These are phyloP conservation scores for Penicillium brasilianum DNA, from an alignment of 2,329 filamentous ascomycete genomes.

Conservation along the genomic window DNA sequence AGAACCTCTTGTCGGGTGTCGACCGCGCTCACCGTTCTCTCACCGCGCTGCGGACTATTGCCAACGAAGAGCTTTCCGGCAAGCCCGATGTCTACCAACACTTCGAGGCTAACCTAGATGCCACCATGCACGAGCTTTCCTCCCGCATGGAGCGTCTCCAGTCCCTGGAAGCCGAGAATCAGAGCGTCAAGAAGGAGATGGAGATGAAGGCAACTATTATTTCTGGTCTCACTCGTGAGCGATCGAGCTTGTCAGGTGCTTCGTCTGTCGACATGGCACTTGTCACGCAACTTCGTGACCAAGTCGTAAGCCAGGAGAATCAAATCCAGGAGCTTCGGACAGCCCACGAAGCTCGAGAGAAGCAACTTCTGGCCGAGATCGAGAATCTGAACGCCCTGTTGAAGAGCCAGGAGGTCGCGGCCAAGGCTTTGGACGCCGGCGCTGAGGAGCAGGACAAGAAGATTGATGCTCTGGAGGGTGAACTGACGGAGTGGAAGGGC, in stretches of 20 bases:
- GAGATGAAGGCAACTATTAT: slow-evolving; percentile 97
- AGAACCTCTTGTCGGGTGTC: slow-evolving; percentile 77
- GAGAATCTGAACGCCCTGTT: slow-evolving; percentile 67
- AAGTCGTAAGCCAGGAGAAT: slow-evolving; percentile 84
- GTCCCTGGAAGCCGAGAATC: slow-evolving; percentile 82
- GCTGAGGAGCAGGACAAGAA: slow-evolving; percentile 58
- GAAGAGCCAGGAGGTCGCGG: slow-evolving; percentile 43
- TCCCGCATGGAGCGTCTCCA: slow-evolving; percentile 86
- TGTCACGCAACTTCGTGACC: slow-evolving; percentile 82
- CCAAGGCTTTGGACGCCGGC: slow-evolving; percentile 41
- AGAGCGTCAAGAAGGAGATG: slow-evolving; percentile 89
- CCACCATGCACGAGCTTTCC: slow-evolving; percentile 91
- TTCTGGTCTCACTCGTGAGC: slow-evolving; percentile 87
- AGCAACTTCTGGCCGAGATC: slow-evolving; percentile 74
- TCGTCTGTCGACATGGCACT: slow-evolving; percentile 90
- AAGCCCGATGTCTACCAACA: slow-evolving; percentile 85
- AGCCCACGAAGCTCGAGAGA: slow-evolving; percentile 73
- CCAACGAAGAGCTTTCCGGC: slow-evolving; percentile 80
- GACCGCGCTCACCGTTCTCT: slow-evolving; percentile 93
- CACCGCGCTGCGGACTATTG: slow-evolving; percentile 85
- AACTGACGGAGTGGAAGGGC: slow-evolving; percentile 74
- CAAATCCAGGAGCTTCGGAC: slow-evolving; percentile 77
- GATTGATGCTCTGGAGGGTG: slow-evolving; percentile 70
- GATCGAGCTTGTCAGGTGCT: slow-evolving; percentile 80
- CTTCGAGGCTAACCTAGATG: slow-evolving; percentile 89